Conservation (phyloP, 495 filamentous ascomycete genomes). For the Staphylotrichum longicolle region DNA sequence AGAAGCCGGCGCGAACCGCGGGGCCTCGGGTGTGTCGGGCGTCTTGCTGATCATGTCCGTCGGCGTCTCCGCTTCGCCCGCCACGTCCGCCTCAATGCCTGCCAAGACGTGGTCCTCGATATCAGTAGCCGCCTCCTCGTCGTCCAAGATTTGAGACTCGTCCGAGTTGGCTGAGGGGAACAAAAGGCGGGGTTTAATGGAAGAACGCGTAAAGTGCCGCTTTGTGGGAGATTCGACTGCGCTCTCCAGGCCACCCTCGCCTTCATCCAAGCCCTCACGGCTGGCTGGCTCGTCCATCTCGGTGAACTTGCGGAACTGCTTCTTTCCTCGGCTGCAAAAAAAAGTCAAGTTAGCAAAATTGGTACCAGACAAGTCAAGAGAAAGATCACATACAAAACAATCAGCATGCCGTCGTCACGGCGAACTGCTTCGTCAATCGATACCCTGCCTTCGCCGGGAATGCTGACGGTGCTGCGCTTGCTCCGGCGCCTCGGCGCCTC, state of each 20-base stretch:
- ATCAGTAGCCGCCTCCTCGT: slow-evolving; percentile 51
- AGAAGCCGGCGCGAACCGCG: slow-evolving; percentile 52
- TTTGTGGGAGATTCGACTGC: slow-evolving; percentile 47
- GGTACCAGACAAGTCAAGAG: background rate
- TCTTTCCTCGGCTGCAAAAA: slow-evolving; percentile 76
- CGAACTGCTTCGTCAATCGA: slow-evolving; percentile 60
- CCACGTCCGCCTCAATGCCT: slow-evolving; percentile 54
- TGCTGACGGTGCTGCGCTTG: slow-evolving; percentile 44
- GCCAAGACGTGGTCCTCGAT: slow-evolving; percentile 51
- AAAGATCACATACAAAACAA: slow-evolving; percentile 66
- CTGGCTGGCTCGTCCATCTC: slow-evolving; percentile 32
- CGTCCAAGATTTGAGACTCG: slow-evolving; percentile 51
- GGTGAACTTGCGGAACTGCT: slow-evolving; percentile 68
- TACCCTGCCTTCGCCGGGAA: slow-evolving; percentile 55
- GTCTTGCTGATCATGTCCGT: slow-evolving; percentile 28
- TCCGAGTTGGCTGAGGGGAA: slow-evolving; percentile 61
- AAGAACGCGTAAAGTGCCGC: slow-evolving; percentile 65
- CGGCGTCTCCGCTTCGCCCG: slow-evolving; percentile 45
- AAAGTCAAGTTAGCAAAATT: slow-evolving; percentile 22
- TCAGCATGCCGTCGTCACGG: slow-evolving; percentile 76
- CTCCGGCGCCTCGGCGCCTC: slow-evolving; percentile 42
- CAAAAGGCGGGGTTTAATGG: slow-evolving; percentile 80
- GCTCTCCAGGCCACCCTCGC: slow-evolving; percentile 45
- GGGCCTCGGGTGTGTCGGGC: slow-evolving; percentile 51
- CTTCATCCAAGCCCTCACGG: slow-evolving; percentile 42